A percentile compares a stretch with the other conserved stretches of the same genome.
These are phyloP conservation scores for Monascus ruber DNA, from an alignment of 2,329 filamentous ascomycete species.

Conservation along the genomic window DNA sequence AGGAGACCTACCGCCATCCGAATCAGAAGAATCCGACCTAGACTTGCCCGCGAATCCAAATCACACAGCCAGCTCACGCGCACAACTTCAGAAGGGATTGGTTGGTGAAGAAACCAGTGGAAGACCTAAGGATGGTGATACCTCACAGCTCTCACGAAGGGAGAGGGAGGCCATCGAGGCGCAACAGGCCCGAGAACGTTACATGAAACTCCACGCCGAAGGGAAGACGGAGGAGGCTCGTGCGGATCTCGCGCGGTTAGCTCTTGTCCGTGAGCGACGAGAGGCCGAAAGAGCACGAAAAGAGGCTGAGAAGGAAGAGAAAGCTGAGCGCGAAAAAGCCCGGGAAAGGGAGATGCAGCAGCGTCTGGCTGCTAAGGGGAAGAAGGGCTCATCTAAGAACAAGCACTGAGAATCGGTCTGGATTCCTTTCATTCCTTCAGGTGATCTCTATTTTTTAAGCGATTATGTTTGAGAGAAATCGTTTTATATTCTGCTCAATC, in stretches of 20 bases:
- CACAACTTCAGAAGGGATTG: constrained; percentile 57
- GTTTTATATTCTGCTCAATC: too few relatives aligned
- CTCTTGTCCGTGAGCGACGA: constrained; percentile 71
- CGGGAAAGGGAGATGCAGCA: constrained; percentile 29
- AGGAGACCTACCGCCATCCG: constrained; percentile 73
- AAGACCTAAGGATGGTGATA: constrained; percentile 1
- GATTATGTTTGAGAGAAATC: too few relatives aligned
- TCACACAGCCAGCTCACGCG: constrained; percentile 57
- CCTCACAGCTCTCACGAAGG: constrained; percentile 50
- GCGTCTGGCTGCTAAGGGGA: constrained; percentile 27
- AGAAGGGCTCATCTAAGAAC: constrained; percentile 9
- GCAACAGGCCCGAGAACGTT: constrained; percentile 76
- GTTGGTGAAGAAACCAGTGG: constrained; percentile 3
- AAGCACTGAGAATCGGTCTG: background rate
- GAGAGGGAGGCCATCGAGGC: constrained; percentile 75
- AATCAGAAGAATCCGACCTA: constrained; percentile 37
- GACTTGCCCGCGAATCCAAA: constrained; percentile 73
- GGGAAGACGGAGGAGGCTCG: constrained; percentile 96
- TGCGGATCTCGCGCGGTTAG: constrained; percentile 74
- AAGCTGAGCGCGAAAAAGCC: constrained; percentile 27
- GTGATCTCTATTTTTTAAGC: too few relatives aligned
- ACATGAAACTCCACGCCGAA: constrained; percentile 81
- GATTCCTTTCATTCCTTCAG: background rate
- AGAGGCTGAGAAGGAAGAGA: constrained; percentile 57
- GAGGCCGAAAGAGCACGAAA: constrained; percentile 74